These are phyloP conservation scores for Marchantia polymorpha DNA, from an alignment of 225 moss, liverwort and hornwort genomes.

Conservation along the genomic window DNA sequence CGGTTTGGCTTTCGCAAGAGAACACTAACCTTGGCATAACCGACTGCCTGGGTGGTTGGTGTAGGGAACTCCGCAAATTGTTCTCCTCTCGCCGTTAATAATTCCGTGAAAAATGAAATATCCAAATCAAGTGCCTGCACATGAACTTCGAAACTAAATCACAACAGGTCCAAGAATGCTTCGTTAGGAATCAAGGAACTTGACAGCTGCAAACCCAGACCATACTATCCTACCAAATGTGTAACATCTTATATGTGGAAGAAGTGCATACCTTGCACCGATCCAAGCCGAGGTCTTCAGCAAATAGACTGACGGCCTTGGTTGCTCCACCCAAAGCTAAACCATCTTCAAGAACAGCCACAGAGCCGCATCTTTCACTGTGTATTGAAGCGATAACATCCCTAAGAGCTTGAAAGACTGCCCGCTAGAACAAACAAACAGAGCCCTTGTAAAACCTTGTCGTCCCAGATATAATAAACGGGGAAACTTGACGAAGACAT, in stretches of 20 bases:
- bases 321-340: constrained; percentile 48
- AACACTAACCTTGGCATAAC: constrained; percentile 32
- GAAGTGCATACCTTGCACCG: constrained; percentile 59
- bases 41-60: constrained; percentile 34
- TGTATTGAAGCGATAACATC: constrained; percentile 58
- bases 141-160: neutral
- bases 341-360: constrained; percentile 36
- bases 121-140: constrained; percentile 59
- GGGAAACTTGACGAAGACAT: neutral
- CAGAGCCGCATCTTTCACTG: constrained; percentile 36
- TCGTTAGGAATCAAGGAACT: neutral
- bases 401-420: constrained; percentile 71
- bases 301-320: constrained; percentile 60
- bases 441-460: constrained; percentile 13
- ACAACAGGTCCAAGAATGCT: neutral
- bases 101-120: constrained; percentile 18
- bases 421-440: constrained; percentile 64
- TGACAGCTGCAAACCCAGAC: neutral
- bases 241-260: neutral
- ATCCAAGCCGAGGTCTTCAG: constrained; percentile 67
- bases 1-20: neutral
- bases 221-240: neutral
- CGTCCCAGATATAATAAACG: neutral
- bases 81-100: neutral
- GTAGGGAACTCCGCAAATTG: neutral